A percentile compares a stretch with the other conserved stretches of the same genome.
These are phyloP conservation scores for Kurtzmaniella fragi DNA, from an alignment of 805 yeast genomes.

Conservation along the genomic window DNA sequence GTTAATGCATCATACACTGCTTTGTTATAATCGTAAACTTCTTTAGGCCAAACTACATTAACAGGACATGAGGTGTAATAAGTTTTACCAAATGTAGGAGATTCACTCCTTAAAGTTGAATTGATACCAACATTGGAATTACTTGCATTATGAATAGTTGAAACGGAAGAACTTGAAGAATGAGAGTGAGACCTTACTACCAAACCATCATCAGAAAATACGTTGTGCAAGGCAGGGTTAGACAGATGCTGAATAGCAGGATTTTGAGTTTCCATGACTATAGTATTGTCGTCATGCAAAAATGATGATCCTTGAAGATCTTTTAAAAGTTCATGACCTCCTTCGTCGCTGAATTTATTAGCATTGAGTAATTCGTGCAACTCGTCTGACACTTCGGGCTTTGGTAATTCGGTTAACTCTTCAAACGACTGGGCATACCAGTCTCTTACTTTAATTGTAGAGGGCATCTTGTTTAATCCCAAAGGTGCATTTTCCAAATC, in stretches of 20 bases:
- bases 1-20: conserved; percentile 60
- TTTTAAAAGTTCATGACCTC: background rate
- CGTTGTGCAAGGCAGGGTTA: conserved; percentile 36
- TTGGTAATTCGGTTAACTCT: conserved; percentile 62
- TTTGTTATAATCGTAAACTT: conserved; percentile 66
- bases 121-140: conserved; percentile 5
- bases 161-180: conserved; percentile 9
- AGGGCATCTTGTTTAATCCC: conserved; percentile 67
- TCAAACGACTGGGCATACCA: conserved; percentile 93
- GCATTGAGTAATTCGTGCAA: conserved; percentile 30
- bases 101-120: conserved; percentile 12
- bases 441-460: conserved; percentile 69
- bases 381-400: conserved; percentile 47
- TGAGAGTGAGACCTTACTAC: conserved; percentile 24
- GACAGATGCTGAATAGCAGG: conserved; percentile 23
- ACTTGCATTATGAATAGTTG: conserved; percentile 8
- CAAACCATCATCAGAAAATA: conserved; percentile 50
- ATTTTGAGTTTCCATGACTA: conserved; percentile 12
- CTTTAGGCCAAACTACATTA: conserved; percentile 64
- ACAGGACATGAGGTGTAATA: conserved; percentile 53
- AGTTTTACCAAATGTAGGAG: conserved; percentile 39
- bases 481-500: conserved; percentile 78
- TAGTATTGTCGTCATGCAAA: conserved; percentile 4
- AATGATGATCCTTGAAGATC: background rate
- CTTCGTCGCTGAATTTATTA: conserved; percentile 4